These are phyloP conservation scores for Diutina neorugosa DNA, from an alignment of 1,139 yeast species.

Conservation along the genomic window DNA sequence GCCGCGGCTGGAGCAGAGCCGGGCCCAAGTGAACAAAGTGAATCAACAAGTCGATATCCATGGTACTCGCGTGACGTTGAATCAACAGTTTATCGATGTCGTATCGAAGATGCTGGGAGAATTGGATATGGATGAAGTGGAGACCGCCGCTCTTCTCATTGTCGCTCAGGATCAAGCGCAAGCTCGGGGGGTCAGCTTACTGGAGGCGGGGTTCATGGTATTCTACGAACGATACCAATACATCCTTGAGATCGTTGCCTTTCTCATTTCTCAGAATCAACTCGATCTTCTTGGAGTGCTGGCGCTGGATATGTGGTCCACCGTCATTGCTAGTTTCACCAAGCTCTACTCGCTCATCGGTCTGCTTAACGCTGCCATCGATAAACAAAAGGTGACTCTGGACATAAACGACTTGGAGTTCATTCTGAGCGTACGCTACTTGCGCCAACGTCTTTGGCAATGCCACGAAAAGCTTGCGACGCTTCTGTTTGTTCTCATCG, in stretches of 20 bases:
- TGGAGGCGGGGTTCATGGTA: slow-evolving; percentile 61
- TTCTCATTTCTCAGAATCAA: slow-evolving; percentile 27
- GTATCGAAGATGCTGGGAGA: slow-evolving; percentile 46
- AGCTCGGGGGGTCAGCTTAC: slow-evolving; percentile 40
- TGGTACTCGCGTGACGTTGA: slow-evolving; percentile 41
- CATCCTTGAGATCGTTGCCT: slow-evolving; percentile 59
- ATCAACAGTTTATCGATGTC: slow-evolving; percentile 40
- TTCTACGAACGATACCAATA: slow-evolving; percentile 61
- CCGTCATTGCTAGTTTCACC: slow-evolving; percentile 41
- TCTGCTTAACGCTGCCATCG: slow-evolving; percentile 49
- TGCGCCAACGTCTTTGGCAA: slow-evolving; percentile 47
- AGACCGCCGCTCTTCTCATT: slow-evolving; percentile 25
- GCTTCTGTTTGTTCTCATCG: slow-evolving; percentile 40
- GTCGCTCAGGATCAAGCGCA: slow-evolving; percentile 29
- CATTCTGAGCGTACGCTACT: slow-evolving; percentile 41
- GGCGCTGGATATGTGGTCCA: slow-evolving; percentile 18
- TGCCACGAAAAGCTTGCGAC: slow-evolving; percentile 69
- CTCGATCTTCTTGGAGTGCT: slow-evolving; percentile 13
- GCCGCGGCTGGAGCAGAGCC: slow-evolving; percentile 28
- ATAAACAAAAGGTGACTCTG: slow-evolving; percentile 43
- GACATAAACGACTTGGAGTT: slow-evolving; percentile 33
- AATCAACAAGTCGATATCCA: not conserved
- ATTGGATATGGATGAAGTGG: slow-evolving; percentile 25
- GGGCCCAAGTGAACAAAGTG: slow-evolving; percentile 22
- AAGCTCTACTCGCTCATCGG: slow-evolving; percentile 43